phyloP scores from a whole-genome alignment of 2,329 filamentous ascomycete genomes.

The Byssochlamys sp. region DNA sequence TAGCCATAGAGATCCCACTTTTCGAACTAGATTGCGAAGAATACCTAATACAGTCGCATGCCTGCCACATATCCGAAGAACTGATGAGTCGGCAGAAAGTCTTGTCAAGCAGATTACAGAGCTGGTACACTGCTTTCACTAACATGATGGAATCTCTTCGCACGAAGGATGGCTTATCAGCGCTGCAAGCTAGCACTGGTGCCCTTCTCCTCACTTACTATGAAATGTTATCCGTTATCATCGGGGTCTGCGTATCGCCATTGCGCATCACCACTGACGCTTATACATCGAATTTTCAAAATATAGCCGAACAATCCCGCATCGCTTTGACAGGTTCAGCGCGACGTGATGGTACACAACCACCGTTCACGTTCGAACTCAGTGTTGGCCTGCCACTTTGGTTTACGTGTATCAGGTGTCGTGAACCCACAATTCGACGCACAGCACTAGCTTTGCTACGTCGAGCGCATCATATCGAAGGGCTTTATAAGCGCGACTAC shows the following conservation, averaged over 20 bases:
- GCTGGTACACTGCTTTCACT: conserved; percentile 16
- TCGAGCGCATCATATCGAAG: conserved; percentile 17
- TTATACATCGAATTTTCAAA: conserved; percentile 7
- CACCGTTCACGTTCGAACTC: conserved; percentile 24
- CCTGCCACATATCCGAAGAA: conserved; percentile 9
- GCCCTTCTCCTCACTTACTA: conserved; percentile 17
- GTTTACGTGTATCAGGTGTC: conserved; percentile 23
- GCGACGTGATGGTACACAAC: conserved; percentile 15
- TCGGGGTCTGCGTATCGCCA: conserved; percentile 13
- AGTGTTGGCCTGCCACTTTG: conserved; percentile 21
- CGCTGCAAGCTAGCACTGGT: conserved; percentile 8
- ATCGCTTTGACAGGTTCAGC: conserved; percentile 10
- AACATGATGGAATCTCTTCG: conserved; percentile 7
- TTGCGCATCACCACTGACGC: conserved; percentile 13
- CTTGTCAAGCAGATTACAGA: conserved; percentile 10
- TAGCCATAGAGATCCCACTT: conserved; percentile 16
- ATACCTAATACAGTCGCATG: conserved; percentile 7
- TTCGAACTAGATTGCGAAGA: conserved; percentile 13
- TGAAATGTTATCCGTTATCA: conserved; percentile 15
- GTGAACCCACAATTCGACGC: conserved; percentile 21
- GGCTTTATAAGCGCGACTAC: conserved; percentile 15
- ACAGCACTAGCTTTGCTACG: conserved; percentile 19
- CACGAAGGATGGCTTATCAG: conserved; percentile 2
- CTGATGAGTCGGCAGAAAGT: conserved; percentile 7
- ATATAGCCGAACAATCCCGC: background rate